Base-by-base conservation (phyloP, 768 basidiomycete species). In the Leccinum arenicola region DNA sequence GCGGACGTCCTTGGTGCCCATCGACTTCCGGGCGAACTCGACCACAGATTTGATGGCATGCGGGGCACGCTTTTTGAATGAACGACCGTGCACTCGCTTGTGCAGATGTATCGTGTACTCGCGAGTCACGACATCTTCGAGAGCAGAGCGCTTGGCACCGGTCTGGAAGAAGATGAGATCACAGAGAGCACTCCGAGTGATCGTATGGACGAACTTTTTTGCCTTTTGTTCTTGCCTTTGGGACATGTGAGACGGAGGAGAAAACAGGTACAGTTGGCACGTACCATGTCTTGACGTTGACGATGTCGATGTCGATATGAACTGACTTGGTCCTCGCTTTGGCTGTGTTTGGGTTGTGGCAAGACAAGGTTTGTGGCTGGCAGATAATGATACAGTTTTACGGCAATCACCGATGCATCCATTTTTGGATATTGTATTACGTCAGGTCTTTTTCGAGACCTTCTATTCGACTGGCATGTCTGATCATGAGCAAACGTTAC, bases 51-150 rank as follows among this genome's bases (percentile, higher is more conserved):
- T 98, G 78, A 98, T 85, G 66, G 95, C 97, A 81, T 87, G 89
- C 23, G 97, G 97, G 17, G 97, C 94, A 68, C 95, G 89, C 84
- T 96, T 96, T 82, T 98, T 98, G 84, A 97, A 98, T 47, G 91
- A 89, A 61, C 89, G 85, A 67, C 89, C 92, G 77, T 94, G 92
- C 47, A 95, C 93, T 66, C 78, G 88, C 78, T 96, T 97, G 88
- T 97, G 94, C 43, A 98, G 80, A 79, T 97, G 93, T 82, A 98
- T 90, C 71, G 96, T 98, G 88, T 98, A 97, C 76, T 99, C 96
- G 71, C 95, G 89, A 65, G 95, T 91, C 65, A 98, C 96, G 79
- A 98, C 96, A 76, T 98, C 96, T 78, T 92, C 86, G 74, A 98
- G 92, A 56, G 96, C 96, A 60, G 94, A 95, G 77, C 96, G 94